Base-by-base conservation (phyloP, 2,329 filamentous ascomycete genomes). In the Botrytis sinoallii region DNA sequence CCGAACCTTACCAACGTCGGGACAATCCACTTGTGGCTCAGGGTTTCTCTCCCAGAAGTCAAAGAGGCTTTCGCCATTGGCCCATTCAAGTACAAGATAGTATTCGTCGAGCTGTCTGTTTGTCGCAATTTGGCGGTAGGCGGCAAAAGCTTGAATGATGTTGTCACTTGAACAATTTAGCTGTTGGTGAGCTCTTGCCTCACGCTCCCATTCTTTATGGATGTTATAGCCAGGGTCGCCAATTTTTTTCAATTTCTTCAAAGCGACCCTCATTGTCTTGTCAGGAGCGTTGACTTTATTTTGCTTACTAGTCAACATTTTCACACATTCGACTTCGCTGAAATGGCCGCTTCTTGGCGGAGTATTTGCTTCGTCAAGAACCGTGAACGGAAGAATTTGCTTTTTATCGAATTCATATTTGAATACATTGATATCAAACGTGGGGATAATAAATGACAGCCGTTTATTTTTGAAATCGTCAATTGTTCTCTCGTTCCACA, bases 81-180 rank as follows among this genome's bases (percentile, higher is more conserved):
- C 64, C 64, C 64, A 66, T 25, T 66, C 44, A 48, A 48, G 64
- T 4, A 66, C 42, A 35, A 66, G 42, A 48, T 48, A 46, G 64
- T 48, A 66, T 9, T 46, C 42, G 16, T 66, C 42, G 8, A 35
- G 32, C 14, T 16, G 12, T 32, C 3, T 16, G 3, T 20, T 48
- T 16, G 10, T 48, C 12, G 29, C 42, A 29, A 48, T 38, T 46
- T 46, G 55, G n/a, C 42, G 57, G 29, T 48, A 70, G 12, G 68
- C 68, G 29, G 38, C 57, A 70, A 70, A 63, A 38, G 57, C 68
- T 70, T 70, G 40, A 4, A 70, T 70, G 14, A 70, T 61, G 22
- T 63, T 44, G 14, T 18, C 4, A 25, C 42, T 44, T 61, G 22
- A 61, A 12, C 4, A 7, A 52, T 61, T 70, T 20, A 70, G 40